phyloP scores from a whole-genome alignment of 306 rosid genomes.

The Styphnolobium japonicum region DNA sequence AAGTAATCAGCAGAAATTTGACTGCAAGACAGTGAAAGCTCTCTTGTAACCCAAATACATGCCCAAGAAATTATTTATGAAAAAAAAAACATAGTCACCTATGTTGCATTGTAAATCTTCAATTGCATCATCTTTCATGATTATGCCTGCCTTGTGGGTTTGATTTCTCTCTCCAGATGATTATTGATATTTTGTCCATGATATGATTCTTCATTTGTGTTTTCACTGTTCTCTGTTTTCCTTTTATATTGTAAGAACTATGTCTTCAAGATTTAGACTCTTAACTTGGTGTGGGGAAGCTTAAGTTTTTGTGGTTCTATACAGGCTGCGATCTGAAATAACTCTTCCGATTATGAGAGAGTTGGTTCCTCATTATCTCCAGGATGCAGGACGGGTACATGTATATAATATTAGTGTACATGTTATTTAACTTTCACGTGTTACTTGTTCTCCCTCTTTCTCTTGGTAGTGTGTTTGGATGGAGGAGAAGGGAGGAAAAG shows the following conservation, averaged over 20 bases:
- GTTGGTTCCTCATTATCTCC: slow-evolving; percentile 94
- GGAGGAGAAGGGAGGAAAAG: background rate
- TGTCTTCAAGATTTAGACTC: background rate
- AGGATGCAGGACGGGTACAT: slow-evolving; percentile 87
- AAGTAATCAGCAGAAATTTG: background rate
- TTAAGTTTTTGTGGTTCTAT: slow-evolving; percentile 34
- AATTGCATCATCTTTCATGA: slow-evolving; percentile 8
- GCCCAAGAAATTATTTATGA: background rate
- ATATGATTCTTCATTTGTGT: slow-evolving; percentile 15
- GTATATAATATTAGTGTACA: slow-evolving; percentile 25
- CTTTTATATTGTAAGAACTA: background rate
- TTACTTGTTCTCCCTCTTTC: background rate
- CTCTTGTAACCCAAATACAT: background rate
- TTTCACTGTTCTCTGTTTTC: background rate
- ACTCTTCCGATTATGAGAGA: slow-evolving; percentile 90
- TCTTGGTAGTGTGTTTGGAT: slow-evolving; percentile 14
- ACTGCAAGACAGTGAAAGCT: background rate
- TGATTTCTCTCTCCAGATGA: background rate
- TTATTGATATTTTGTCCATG: slow-evolving; percentile 3
- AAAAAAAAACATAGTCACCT: background rate
- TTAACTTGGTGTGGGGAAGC: slow-evolving; percentile 16
- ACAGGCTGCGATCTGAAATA: slow-evolving; percentile 92
- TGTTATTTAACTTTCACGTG: background rate
- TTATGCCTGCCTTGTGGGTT: slow-evolving; percentile 7
- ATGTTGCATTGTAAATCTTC: background rate